Conservation (phyloP, 2,329 filamentous ascomycete genomes). For the Coleophoma cylindrospora region DNA sequence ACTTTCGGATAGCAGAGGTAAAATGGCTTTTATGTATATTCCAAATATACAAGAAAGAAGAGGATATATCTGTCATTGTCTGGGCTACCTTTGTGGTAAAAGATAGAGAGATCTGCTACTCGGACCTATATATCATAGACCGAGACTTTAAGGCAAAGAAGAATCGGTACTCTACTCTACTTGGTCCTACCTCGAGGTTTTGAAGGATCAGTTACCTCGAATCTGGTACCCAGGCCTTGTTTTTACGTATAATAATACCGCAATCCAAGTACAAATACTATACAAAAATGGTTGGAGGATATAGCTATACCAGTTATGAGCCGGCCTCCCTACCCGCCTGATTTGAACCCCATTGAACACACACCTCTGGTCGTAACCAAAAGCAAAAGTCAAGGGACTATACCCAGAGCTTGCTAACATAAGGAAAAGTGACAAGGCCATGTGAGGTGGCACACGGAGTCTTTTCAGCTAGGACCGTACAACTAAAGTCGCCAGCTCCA, state of each 20-base stretch:
- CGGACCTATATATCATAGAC: slow-evolving; percentile 1
- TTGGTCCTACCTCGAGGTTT: background rate
- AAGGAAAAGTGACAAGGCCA: slow-evolving; percentile 1
- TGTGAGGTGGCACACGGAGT: background rate
- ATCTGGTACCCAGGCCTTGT: background rate
- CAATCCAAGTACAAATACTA: slow-evolving; percentile 7
- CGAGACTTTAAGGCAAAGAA: slow-evolving; percentile 1
- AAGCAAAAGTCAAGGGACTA: slow-evolving; percentile 8
- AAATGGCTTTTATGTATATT: background rate
- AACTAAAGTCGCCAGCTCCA: too few relatives aligned
- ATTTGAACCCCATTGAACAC: slow-evolving; percentile 19
- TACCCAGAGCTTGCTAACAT: background rate
- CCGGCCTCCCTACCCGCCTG: slow-evolving; percentile 13
- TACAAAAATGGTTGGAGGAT: slow-evolving; percentile 7
- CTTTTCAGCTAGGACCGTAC: too few relatives aligned
- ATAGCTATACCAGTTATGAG: slow-evolving; percentile 10
- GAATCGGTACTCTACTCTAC: background rate
- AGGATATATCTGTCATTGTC: slow-evolving; percentile 3
- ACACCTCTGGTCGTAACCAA: slow-evolving; percentile 14
- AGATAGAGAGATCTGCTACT: background rate
- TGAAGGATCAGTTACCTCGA: background rate
- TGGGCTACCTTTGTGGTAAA: background rate
- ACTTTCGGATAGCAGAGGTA: background rate
- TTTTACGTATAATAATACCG: slow-evolving; percentile 16
- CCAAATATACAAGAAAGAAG: slow-evolving; percentile 1